Evolutionary conservation across 495 filamentous ascomycete species (phyloP), one percentile per base, ranked within the genome.

Genomic region (Durotheca rogersii): DNA sequence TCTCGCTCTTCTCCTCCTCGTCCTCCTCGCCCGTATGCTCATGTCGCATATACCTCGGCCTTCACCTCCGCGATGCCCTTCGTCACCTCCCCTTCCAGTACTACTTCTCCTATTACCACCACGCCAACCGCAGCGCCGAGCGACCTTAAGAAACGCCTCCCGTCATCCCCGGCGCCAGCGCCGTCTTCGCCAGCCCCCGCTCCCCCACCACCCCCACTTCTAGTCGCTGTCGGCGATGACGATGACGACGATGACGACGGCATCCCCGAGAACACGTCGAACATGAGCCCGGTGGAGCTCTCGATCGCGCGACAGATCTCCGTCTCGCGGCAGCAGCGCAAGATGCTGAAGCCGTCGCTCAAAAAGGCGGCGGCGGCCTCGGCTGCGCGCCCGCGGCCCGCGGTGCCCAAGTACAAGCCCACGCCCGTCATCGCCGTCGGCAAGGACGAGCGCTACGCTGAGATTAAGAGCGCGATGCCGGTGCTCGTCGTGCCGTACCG

Each of bases 291-390:
- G 15, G 78, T 79, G 5, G 78, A 84, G 56, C 66, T 80, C 36
- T 80, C 76, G 12, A 81, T 84, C 49, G 79, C 81, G 2, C 62
- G 81, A 7, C 78, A 82, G 58, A 80, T 84, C 52, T 79, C 74
- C 29, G 70, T 84, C 16, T 81, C 80, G 21, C 59, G 76, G 27
- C 72, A 78, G 57, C 80, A 82, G 65, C 66, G 73, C 1, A 69
- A 72, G 57, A 51, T 82, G 36, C 62, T 83, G 6, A 58, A 54
- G 50, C 63, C 64, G 12, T 41, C 69, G 23, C 45, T 61, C 36
- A 68, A n/a, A n/a, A n/a, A n/a, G n/a, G n/a, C n/a, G n/a, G n/a
- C 65, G 21, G 52, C 42, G 15, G 36, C 48, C 41, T 42, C 50
- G 7, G 36, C 41, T 2, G 14, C 27, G 30, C 23, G 35, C 20